Percentiles rank a stretch among this genome's conserved stretches.
Evolutionary conservation across 2,329 filamentous ascomycete genomes (phyloP).

Genomic region (Emergomyces africanus): DNA sequence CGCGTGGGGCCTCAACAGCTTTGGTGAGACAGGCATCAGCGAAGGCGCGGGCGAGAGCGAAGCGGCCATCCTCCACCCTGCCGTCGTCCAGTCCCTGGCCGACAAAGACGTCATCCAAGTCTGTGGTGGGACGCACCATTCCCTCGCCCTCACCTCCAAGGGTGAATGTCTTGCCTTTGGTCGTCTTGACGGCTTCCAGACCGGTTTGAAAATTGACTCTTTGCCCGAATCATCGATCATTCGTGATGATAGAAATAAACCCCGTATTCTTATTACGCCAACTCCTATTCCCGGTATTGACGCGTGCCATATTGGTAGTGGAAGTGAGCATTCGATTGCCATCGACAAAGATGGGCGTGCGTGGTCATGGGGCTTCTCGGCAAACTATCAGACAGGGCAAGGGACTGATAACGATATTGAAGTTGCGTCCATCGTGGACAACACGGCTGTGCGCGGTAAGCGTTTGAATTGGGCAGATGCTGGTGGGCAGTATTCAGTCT

Average conservation of each 20-base stretch:
- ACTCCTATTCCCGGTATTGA: constrained; percentile 48
- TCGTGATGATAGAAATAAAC: constrained; percentile 49
- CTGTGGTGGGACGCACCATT: constrained; percentile 65
- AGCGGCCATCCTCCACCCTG: constrained; percentile 59
- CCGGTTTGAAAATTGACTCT: constrained; percentile 45
- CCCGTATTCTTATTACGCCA: constrained; percentile 61
- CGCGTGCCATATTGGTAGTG: constrained; percentile 47
- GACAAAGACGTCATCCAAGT: constrained; percentile 54
- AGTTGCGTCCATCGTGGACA: constrained; percentile 67
- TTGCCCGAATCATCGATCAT: constrained; percentile 48
- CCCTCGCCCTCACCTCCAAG: constrained; percentile 41
- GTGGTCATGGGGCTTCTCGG: constrained; percentile 69
- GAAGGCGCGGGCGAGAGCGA: constrained; percentile 54
- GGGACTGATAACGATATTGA: constrained; percentile 68
- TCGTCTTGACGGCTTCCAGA: constrained; percentile 46
- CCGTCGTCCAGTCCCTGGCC: constrained; percentile 51
- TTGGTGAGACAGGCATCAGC: constrained; percentile 61
- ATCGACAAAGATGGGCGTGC: constrained; percentile 56
- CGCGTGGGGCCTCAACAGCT: constrained; percentile 80
- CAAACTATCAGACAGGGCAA: constrained; percentile 68
- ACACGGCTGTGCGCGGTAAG: constrained; percentile 65
- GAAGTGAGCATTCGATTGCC: constrained; percentile 61
- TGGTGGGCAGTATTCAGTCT: constrained; percentile 61
- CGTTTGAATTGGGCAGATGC: constrained; percentile 66
- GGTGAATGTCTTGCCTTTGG: constrained; percentile 49